phyloP scores from a whole-genome alignment of 2,329 filamentous ascomycete species.

The Penicillium sp. region DNA sequence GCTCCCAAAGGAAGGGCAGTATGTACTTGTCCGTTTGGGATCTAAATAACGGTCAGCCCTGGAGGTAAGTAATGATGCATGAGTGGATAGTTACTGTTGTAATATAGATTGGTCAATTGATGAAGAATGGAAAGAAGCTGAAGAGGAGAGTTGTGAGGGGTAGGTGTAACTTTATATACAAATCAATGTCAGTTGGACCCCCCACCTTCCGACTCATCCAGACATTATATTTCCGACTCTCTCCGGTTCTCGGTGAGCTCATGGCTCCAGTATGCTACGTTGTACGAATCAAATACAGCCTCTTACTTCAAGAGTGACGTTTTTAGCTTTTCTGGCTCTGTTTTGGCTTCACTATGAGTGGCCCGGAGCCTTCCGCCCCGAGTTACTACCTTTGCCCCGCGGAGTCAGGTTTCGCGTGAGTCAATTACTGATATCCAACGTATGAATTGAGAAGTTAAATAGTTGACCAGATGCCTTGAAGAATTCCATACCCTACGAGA shows the following conservation, averaged over 20 bases:
- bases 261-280: background rate
- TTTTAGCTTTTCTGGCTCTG: background rate
- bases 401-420: background rate
- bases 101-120: constrained; percentile 9
- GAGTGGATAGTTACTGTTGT: constrained; percentile 21
- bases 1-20: constrained; percentile 32
- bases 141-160: constrained; percentile 17
- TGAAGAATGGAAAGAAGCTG: constrained; percentile 8
- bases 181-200: constrained; percentile 18
- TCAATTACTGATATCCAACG: background rate
- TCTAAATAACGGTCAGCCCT: constrained; percentile 19
- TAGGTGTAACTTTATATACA: constrained; percentile 40
- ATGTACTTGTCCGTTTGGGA: constrained; percentile 23
- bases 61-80: background rate
- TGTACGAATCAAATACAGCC: constrained; percentile 6
- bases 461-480: background rate
- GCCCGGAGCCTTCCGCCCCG: constrained; percentile 7
- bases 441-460: too few relatives aligned
- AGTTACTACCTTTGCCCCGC: background rate
- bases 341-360: constrained; percentile 2
- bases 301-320: constrained; percentile 2
- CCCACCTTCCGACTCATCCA: constrained; percentile 11
- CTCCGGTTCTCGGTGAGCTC: constrained; percentile 19
- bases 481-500: background rate
- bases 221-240: constrained; percentile 15